Evolutionary conservation across 371 early-diverging fungal species (phyloP).

Genomic region (Actinomortierella wolfii): DNA sequence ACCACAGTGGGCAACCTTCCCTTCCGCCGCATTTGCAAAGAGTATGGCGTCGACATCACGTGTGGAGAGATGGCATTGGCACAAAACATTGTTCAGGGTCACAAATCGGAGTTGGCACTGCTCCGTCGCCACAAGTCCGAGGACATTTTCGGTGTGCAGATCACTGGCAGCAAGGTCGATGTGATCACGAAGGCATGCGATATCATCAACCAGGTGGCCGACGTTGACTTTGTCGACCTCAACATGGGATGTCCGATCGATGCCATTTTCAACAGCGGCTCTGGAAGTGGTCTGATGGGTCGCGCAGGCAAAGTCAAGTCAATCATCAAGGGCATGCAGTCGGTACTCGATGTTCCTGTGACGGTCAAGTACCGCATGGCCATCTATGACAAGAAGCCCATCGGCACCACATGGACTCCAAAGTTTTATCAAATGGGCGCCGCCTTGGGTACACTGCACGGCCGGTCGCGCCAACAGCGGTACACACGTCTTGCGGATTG

Average conservation of each 20-base stretch:
- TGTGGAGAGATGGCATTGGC: constrained; percentile 97
- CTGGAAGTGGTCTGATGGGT: constrained; percentile 84
- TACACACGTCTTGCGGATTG: constrained; percentile 92
- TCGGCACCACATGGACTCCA: constrained; percentile 81
- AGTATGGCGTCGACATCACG: constrained; percentile 94
- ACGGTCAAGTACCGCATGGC: constrained; percentile 95
- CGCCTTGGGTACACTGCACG: constrained; percentile 77
- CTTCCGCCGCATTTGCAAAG: constrained; percentile 93
- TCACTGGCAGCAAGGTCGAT: constrained; percentile 74
- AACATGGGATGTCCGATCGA: constrained; percentile 98
- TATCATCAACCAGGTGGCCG: constrained; percentile 65
- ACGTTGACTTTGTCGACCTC: constrained; percentile 94
- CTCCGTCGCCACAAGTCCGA: constrained; percentile 86
- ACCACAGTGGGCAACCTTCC: constrained; percentile 98
- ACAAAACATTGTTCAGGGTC: constrained; percentile 72
- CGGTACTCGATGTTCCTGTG: constrained; percentile 75
- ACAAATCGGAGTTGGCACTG: constrained; percentile 87
- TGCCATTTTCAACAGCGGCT: constrained; percentile 78
- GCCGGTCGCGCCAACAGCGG: constrained; percentile 91
- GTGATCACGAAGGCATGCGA: constrained; percentile 70
- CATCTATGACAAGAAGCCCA: constrained; percentile 59
- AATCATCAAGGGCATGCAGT: constrained; percentile 78
- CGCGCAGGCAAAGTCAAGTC: constrained; percentile 69
- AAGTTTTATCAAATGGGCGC: constrained; percentile 69
- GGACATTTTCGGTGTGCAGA: constrained; percentile 93